Evolutionary conservation across 148 eudicot species (phyloP), one percentile per base, ranked within the genome.

Genomic region (Diospyros kaki): DNA sequence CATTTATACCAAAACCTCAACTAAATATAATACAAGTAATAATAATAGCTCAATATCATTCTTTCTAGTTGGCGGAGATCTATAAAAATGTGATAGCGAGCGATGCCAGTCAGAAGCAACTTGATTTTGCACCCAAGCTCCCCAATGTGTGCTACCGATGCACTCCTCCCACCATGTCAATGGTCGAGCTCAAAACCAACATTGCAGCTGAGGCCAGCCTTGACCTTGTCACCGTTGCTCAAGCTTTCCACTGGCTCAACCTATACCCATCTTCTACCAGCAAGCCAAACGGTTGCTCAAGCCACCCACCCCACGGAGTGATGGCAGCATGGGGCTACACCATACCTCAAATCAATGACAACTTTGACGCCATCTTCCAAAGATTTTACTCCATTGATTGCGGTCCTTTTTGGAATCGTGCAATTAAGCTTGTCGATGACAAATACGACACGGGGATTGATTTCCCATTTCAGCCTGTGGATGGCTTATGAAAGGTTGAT

Each of bases 241-340:
- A 89, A 84, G 96, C 97, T 53, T 53, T 91, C 65, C 97, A 93
- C 68, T 93, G 97, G 98, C 88, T 93, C 17, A 87, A 89, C 75
- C 88, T 84, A 7, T 86, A 89, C 14, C 79, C 69, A 1, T 67
- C 2, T 89, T 93, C 81, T 89, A 86, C 79, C 73, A 88, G 10
- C 82, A 76, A 46, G 94, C 85, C 12, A 89, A 86, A 13, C 60
- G 71, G 75, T 79, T 86, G 6, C 84, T 93, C n/a, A 93, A 91
- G 58, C 89, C 88, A 75, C 98, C 89, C 88, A 75, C 98, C 97
- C 54, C 59, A 86, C 40, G 98, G 97, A 2, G 84, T 91, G 41
- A 79, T 91, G 0, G 97, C 98, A 0, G 94, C 93, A 41, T 93
- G 98, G 98, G 89, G 97, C 76, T 93, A 93, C 91, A 93, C 89